These are phyloP conservation scores for Tetratostichococcus sp. DNA, from an alignment of 139 green algal genomes.

Conservation along the genomic window DNA sequence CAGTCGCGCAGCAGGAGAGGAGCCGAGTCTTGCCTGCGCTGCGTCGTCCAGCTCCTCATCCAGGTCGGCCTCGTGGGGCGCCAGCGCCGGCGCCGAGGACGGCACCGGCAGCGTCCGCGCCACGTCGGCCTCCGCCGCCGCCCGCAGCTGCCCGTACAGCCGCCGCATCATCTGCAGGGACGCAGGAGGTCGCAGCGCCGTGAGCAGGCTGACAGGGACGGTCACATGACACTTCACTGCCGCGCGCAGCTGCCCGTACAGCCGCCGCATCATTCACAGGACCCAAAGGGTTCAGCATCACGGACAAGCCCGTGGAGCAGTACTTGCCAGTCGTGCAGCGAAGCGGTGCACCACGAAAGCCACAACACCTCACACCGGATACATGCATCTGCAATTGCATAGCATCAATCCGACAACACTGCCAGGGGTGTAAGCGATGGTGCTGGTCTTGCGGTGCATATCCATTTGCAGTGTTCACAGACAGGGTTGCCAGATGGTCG, in stretches of 20 bases:
- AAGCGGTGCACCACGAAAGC: too few relatives aligned
- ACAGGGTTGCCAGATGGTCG: not conserved
- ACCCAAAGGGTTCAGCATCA: too few relatives aligned
- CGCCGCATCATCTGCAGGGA: slow-evolving; percentile 60
- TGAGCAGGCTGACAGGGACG: too few relatives aligned
- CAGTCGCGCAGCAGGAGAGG: not conserved
- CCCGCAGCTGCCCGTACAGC: slow-evolving; percentile 67
- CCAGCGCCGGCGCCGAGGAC: slow-evolving; percentile 25
- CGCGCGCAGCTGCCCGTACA: slow-evolving; percentile 66
- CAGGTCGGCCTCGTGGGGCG: slow-evolving; percentile 51
- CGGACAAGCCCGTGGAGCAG: too few relatives aligned
- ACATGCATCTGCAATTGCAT: too few relatives aligned
- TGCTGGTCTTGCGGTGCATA: too few relatives aligned
- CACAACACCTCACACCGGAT: too few relatives aligned
- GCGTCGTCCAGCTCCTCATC: slow-evolving; percentile 84
- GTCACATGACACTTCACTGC: slow-evolving; percentile 66
- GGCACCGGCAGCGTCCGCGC: slow-evolving; percentile 54
- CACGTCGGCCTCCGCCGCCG: slow-evolving; percentile 64
- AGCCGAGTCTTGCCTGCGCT: slow-evolving; percentile 35
- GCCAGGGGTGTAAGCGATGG: too few relatives aligned
- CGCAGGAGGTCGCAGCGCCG: too few relatives aligned
- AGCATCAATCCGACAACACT: too few relatives aligned
- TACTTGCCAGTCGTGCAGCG: too few relatives aligned
- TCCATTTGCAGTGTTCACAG: too few relatives aligned
- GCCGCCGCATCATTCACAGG: slow-evolving; percentile 69